These are phyloP conservation scores for Aureobasidium sp. DNA, from an alignment of 2,329 filamentous ascomycete genomes.

Conservation along the genomic window DNA sequence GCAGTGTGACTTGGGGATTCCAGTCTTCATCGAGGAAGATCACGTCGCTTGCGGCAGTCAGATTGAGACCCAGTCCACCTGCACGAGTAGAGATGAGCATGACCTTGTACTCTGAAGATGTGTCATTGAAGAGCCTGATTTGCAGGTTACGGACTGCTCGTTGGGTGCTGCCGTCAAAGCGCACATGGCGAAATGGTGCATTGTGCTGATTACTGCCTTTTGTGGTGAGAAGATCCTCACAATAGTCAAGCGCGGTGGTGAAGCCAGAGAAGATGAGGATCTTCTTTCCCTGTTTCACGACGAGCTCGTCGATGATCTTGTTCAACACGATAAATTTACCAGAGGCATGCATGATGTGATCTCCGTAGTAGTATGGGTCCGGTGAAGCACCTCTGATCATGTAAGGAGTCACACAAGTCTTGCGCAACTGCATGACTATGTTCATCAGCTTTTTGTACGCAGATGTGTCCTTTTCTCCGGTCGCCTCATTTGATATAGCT, in stretches of 20 bases:
- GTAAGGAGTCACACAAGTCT: slow-evolving; percentile 49
- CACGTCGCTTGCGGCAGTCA: slow-evolving; percentile 46
- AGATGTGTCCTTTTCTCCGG: slow-evolving; percentile 11
- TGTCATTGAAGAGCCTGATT: slow-evolving; percentile 45
- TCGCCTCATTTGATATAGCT: slow-evolving; percentile 26
- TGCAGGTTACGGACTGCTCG: slow-evolving; percentile 43
- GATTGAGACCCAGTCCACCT: slow-evolving; percentile 48
- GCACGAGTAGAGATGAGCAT: slow-evolving; percentile 50
- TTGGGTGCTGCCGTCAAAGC: slow-evolving; percentile 43
- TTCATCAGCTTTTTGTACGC: slow-evolving; percentile 41
- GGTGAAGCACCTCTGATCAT: slow-evolving; percentile 39
- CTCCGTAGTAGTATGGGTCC: slow-evolving; percentile 36
- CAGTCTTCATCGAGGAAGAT: slow-evolving; percentile 50
- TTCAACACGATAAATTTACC: slow-evolving; percentile 49
- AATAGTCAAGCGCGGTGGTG: slow-evolving; percentile 42
- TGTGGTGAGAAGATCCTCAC: slow-evolving; percentile 42
- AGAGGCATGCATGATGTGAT: slow-evolving; percentile 42
- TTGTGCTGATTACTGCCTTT: slow-evolving; percentile 31
- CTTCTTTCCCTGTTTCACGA: slow-evolving; percentile 44
- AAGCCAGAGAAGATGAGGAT: slow-evolving; percentile 51
- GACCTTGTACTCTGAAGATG: slow-evolving; percentile 38
- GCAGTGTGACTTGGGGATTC: slow-evolving; percentile 46
- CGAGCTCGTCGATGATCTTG: slow-evolving; percentile 41
- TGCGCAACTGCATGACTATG: slow-evolving; percentile 47
- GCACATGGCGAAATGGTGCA: slow-evolving; percentile 35